These are phyloP conservation scores for Blumeria graminis DNA, from an alignment of 2,329 filamentous ascomycete genomes.

Conservation along the genomic window DNA sequence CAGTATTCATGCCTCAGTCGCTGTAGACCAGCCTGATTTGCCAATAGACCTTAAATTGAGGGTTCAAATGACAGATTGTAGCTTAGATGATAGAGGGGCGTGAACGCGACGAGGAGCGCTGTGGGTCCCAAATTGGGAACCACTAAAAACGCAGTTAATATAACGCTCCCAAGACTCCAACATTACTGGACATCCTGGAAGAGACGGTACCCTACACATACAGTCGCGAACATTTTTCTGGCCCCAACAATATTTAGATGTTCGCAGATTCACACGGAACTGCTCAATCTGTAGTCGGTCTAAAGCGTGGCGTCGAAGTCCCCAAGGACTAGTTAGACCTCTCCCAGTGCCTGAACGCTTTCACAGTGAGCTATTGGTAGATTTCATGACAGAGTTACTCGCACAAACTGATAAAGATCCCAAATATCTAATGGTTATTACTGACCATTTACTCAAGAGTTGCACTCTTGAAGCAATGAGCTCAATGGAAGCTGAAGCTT, in stretches of 20 bases:
- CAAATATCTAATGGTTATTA: conserved; percentile 1
- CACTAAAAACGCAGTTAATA: not conserved
- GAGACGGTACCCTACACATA: conserved; percentile 1
- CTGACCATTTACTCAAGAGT: not conserved
- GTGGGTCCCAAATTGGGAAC: not conserved
- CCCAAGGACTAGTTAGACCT: not conserved
- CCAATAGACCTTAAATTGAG: not conserved
- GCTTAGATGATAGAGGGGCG: conserved; percentile 1
- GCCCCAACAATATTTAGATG: conserved; percentile 1
- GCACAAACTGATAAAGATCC: not conserved
- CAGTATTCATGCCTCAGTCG: conserved; percentile 1
- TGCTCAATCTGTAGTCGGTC: not conserved
- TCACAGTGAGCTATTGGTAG: not conserved
- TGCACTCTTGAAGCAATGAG: not conserved
- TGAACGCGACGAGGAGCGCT: conserved; percentile 1
- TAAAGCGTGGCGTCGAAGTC: not conserved
- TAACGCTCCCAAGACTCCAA: not conserved
- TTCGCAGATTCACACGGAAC: not conserved
- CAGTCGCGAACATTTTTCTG: not conserved
- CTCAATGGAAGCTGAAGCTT: not conserved
- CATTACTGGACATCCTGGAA: not conserved
- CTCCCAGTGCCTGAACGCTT: conserved; percentile 1
- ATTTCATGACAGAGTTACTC: not conserved
- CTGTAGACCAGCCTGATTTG: not conserved
- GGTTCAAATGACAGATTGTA: conserved; percentile 1